These are phyloP conservation scores for Trichopus zeylanicus DNA, from an alignment of 116 monocot genomes.

Conservation along the genomic window DNA sequence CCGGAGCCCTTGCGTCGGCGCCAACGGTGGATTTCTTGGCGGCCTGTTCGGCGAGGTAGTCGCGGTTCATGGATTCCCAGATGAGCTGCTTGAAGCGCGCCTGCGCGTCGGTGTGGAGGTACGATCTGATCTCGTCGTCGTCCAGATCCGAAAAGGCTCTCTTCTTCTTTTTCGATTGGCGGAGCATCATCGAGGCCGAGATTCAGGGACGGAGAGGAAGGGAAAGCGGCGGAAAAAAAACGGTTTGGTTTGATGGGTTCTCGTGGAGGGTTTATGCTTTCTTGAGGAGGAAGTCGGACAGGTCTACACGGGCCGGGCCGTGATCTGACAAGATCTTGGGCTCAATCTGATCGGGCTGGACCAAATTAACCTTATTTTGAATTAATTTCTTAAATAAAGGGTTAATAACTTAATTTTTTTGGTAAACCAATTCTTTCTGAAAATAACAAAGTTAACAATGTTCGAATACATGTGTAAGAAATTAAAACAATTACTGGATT, in stretches of 20 bases:
- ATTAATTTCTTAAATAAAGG: too few species aligned
- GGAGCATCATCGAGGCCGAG: not conserved
- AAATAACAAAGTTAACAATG: too few species aligned
- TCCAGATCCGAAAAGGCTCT: not conserved
- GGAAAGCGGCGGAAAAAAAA: not conserved
- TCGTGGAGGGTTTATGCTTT: too few species aligned
- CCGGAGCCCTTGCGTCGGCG: not conserved
- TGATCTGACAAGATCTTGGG: too few species aligned
- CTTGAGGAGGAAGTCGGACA: too few species aligned
- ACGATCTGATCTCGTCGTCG: not conserved
- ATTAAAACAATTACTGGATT: too few species aligned
- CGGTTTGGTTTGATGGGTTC: not conserved
- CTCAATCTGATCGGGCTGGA: too few species aligned
- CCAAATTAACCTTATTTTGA: too few species aligned
- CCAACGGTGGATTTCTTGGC: not conserved
- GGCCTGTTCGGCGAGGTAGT: not conserved
- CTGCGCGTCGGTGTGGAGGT: not conserved
- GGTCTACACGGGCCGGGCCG: too few species aligned
- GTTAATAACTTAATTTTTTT: too few species aligned
- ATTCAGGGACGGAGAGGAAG: not conserved
- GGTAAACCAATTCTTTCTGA: too few species aligned
- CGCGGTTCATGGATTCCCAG: not conserved
- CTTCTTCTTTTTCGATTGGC: not conserved
- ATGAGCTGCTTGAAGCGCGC: not conserved
- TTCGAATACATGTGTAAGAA: too few species aligned